These are phyloP conservation scores for Skeletonema grethae DNA, from an alignment of 108 stramenopile species.

Conservation along the genomic window DNA sequence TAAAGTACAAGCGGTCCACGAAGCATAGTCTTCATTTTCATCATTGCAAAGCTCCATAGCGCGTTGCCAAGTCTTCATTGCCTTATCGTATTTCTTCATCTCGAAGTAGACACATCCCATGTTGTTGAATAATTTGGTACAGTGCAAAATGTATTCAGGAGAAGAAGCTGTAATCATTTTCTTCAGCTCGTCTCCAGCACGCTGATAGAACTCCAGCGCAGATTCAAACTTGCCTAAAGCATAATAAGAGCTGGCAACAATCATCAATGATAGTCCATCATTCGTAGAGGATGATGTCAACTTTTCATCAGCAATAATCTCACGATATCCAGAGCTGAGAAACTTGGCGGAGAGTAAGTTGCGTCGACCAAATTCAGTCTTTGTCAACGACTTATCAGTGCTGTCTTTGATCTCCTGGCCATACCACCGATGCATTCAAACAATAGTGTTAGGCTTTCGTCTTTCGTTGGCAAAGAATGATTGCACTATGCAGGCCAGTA, in stretches of 20 bases:
- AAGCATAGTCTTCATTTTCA: constrained; percentile 30
- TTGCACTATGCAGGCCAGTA: background rate
- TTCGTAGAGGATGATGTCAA: constrained; percentile 5
- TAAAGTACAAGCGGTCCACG: constrained; percentile 37
- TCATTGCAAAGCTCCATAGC: constrained; percentile 46
- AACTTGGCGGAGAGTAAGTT: constrained; percentile 41
- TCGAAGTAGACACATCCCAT: constrained; percentile 48
- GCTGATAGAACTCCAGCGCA: constrained; percentile 35
- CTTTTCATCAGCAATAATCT: constrained; percentile 33
- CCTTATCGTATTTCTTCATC: constrained; percentile 52
- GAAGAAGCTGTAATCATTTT: constrained; percentile 27
- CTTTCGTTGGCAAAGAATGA: background rate
- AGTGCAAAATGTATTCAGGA: constrained; percentile 37
- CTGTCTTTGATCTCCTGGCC: constrained; percentile 12
- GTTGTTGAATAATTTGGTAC: constrained; percentile 51
- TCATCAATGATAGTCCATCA: constrained; percentile 41
- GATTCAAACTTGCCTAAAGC: constrained; percentile 47
- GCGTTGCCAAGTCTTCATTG: constrained; percentile 49
- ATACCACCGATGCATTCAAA: background rate
- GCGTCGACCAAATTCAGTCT: constrained; percentile 21
- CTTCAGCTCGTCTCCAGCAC: constrained; percentile 40
- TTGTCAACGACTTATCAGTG: constrained; percentile 12
- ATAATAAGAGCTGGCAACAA: constrained; percentile 47
- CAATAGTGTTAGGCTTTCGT: background rate
- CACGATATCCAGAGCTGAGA: constrained; percentile 42